These are phyloP conservation scores for Trichosporon sp. DNA, from an alignment of 1,284 basidiomycete species.

Conservation along the genomic window DNA sequence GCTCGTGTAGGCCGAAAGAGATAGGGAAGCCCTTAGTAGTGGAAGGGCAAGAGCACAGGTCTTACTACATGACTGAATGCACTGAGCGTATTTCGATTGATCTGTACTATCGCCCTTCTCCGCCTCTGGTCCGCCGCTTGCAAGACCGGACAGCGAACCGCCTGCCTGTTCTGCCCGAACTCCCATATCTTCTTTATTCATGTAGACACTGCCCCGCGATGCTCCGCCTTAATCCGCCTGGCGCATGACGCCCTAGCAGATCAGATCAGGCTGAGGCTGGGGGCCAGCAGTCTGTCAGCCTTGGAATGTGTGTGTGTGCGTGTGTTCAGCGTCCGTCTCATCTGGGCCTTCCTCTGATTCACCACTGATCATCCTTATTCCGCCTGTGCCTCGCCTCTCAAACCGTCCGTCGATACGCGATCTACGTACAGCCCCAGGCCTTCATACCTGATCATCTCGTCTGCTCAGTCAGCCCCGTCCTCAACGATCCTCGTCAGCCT, in stretches of 20 bases:
- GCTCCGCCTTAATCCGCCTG: not conserved
- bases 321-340: not conserved
- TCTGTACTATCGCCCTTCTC: not conserved
- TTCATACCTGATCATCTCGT: not conserved
- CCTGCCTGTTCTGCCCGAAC: not conserved
- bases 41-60: not conserved
- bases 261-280: no score
- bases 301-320: not conserved
- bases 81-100: not conserved
- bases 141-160: not conserved
- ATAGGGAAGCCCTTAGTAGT: not conserved
- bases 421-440: not conserved
- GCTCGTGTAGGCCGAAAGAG: not conserved
- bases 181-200: not conserved
- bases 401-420: not conserved
- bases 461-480: not conserved
- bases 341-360: not conserved
- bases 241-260: not conserved
- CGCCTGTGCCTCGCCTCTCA: not conserved
- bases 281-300: not conserved
- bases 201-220: not conserved
- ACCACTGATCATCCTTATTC: not conserved
- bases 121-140: not conserved
- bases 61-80: not conserved
- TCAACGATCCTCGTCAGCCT: not conserved